Evolutionary conservation across 2,329 filamentous ascomycete genomes (phyloP).

Genomic region (Cercospora sp.): DNA sequence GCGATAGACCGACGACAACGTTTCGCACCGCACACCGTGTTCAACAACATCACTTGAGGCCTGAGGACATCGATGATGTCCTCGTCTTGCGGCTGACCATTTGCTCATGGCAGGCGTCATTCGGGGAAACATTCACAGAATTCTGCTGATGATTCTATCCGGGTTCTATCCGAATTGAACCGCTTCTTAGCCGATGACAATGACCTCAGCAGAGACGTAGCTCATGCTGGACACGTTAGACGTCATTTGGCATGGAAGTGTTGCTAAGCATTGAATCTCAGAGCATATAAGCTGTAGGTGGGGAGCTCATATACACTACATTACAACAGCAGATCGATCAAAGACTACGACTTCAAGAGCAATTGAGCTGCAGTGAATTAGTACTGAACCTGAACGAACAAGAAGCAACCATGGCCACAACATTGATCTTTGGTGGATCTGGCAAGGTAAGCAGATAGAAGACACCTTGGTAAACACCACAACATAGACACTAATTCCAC

Average conservation of each 20-base stretch:
- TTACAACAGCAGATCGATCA: background rate
- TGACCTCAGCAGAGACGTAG: slow-evolving; percentile 2
- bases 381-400: background rate
- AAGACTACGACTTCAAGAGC: background rate
- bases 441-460: slow-evolving; percentile 34
- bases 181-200: slow-evolving; percentile 7
- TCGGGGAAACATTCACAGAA: background rate
- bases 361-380: background rate
- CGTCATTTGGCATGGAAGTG: slow-evolving; percentile 5
- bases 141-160: background rate
- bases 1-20: background rate
- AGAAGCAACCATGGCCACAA: slow-evolving; percentile 29
- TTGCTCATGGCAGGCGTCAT: background rate
- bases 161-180: background rate
- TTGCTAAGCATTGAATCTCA: background rate
- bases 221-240: background rate
- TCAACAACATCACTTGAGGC: background rate
- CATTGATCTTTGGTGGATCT: slow-evolving; percentile 41
- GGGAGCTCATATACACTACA: background rate
- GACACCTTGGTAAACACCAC: slow-evolving; percentile 14
- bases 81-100: background rate
- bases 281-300: background rate
- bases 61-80: background rate
- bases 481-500: slow-evolving; percentile 37
- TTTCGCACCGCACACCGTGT: background rate